Evolutionary conservation across 1,139 yeast species (phyloP), one percentile per base, ranked within the genome.

Genomic region (Yamadazyma oceani): DNA sequence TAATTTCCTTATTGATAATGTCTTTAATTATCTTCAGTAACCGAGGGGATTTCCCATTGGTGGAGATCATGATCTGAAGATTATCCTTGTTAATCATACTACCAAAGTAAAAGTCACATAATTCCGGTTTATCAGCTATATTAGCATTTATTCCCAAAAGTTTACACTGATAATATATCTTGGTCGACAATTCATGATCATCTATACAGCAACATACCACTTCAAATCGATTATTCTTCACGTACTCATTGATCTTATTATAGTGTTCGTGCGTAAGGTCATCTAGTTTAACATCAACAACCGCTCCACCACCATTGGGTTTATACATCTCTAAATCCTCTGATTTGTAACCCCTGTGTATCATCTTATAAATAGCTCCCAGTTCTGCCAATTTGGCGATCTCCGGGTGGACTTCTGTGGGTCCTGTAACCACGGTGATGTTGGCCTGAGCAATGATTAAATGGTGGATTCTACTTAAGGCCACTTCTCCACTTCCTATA

Each of bases 71-170:
- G 24, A 87, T 75, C 54, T 85, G 95, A 35, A 87, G 64, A 17
- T 82, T 80, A n/a, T 89, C 95, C 44, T 78, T 78, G 52, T 85
- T 75, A 54, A 80, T 80, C 70, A 84, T 81, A 19, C 90, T 78
- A 1, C 95, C 95, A 58, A 86, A 87, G 62, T 85, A 87, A 57
- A 85, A 87, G 57, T 87, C 96, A 63, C 96, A 87, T 44, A 81
- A 64, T 12, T 78, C 75, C 2, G 95, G 95, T 45, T 85, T 85
- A 57, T 87, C 96, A 2, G 95, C 95, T 31, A 86, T 83, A 55
- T 87, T 87, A 25, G 85, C 89, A 13, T 87, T 86, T 36, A 86
- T 59, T 12, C 79, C 63, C 9, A 67, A 53, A 31, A 58, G 53
- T 44, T 82, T 80, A 50, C 86, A 78, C 45, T 72, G 74, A 44